phyloP scores from a whole-genome alignment of 768 basidiomycete species.

The Cystobasidium ongulense region DNA sequence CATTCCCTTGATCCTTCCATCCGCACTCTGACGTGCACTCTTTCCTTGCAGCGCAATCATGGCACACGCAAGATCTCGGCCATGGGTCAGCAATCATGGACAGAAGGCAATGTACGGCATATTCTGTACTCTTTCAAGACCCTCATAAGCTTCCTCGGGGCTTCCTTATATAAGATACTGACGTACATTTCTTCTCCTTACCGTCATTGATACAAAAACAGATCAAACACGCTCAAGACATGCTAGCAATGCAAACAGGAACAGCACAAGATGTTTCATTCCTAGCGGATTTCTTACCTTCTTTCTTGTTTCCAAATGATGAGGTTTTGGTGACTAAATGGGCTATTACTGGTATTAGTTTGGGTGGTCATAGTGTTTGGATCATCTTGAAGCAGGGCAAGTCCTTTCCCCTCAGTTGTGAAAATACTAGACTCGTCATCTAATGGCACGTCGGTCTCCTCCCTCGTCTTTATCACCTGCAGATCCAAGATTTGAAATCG shows the following conservation, averaged over 20 bases:
- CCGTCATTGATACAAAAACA: neutral
- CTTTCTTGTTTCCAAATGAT: conserved; percentile 62
- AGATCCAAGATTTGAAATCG: conserved; percentile 24
- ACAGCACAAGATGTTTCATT: conserved; percentile 68
- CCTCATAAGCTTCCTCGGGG: too few relatives aligned
- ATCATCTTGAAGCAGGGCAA: conserved; percentile 44
- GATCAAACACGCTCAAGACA: conserved; percentile 26
- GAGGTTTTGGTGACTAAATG: conserved; percentile 60
- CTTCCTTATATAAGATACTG: neutral
- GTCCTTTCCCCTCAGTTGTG: neutral
- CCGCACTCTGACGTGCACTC: neutral
- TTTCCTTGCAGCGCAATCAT: conserved; percentile 22
- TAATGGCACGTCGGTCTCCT: neutral
- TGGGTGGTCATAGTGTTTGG: conserved; percentile 82
- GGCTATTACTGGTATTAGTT: conserved; percentile 65
- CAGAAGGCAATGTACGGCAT: conserved; percentile 15
- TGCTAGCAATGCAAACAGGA: conserved; percentile 27
- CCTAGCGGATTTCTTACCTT: conserved; percentile 68
- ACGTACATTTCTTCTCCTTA: neutral
- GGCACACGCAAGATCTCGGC: conserved; percentile 18
- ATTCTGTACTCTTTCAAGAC: neutral
- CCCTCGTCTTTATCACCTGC: neutral
- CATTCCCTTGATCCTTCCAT: neutral
- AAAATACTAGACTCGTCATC: too few relatives aligned
- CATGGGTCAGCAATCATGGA: conserved; percentile 17